Evolutionary conservation across 257 asterid species (phyloP).

Genomic region (Mitragyna speciosa): DNA sequence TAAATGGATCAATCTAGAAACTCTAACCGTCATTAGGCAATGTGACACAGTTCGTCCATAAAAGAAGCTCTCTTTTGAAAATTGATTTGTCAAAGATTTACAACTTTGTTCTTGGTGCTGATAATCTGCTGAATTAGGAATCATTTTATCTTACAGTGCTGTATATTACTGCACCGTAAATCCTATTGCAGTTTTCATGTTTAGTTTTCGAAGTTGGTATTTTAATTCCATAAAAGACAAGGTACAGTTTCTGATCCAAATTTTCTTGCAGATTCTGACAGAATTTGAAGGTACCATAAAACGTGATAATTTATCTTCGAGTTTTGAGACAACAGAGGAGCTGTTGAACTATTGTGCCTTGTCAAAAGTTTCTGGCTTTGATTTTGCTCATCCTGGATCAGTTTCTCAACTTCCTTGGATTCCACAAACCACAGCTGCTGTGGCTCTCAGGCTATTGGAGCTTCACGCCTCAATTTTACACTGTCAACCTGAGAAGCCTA

Average conservation of each 20-base stretch:
- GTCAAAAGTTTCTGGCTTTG: constrained; percentile 37
- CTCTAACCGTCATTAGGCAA: not conserved
- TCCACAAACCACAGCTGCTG: constrained; percentile 83
- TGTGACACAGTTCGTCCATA: not conserved
- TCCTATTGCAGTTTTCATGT: not conserved
- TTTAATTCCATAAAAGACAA: not conserved
- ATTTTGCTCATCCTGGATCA: constrained; percentile 35
- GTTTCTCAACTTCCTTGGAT: constrained; percentile 86
- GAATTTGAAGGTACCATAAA: constrained; percentile 73
- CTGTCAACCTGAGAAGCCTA: constrained; percentile 58
- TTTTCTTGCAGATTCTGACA: constrained; percentile 55
- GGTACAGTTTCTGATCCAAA: not conserved
- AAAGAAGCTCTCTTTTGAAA: not conserved
- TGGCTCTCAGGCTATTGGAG: constrained; percentile 86
- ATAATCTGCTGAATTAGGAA: not conserved
- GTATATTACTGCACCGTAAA: not conserved
- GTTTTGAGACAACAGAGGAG: constrained; percentile 89
- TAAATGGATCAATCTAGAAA: not conserved
- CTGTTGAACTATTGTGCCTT: constrained; percentile 53
- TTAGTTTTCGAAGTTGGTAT: not conserved
- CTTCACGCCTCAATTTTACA: constrained; percentile 73
- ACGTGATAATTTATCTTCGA: constrained; percentile 65
- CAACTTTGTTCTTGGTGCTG: not conserved
- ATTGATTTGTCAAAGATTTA: not conserved
- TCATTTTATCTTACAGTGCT: not conserved